phyloP scores from a whole-genome alignment of 768 basidiomycete genomes.

The Paxillus involutus region DNA sequence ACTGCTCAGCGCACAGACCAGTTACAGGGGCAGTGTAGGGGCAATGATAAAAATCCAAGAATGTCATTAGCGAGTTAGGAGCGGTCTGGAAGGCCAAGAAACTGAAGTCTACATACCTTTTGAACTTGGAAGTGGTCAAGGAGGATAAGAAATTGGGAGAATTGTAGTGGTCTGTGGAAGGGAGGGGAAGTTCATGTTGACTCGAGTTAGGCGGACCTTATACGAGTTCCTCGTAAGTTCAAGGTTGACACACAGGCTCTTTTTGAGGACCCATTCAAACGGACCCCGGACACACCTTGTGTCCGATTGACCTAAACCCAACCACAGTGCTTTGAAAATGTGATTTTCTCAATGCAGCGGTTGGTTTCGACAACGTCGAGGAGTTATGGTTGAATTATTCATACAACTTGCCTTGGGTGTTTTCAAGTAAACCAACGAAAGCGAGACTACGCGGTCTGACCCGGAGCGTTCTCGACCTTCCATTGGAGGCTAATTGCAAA shows the following conservation, averaged over 20 bases:
- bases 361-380: background rate
- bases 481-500: slow-evolving; percentile 2
- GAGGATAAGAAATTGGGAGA: slow-evolving; percentile 13
- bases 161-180: slow-evolving; percentile 39
- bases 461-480: slow-evolving; percentile 2
- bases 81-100: background rate
- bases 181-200: slow-evolving; percentile 49
- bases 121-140: slow-evolving; percentile 6
- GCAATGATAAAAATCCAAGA: slow-evolving; percentile 1
- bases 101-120: slow-evolving; percentile 8
- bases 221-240: slow-evolving; percentile 37
- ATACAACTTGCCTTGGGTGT: background rate
- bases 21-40: slow-evolving; percentile 28
- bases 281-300: slow-evolving; percentile 31
- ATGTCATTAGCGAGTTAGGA: slow-evolving; percentile 6
- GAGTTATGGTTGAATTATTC: background rate
- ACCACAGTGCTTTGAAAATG: background rate
- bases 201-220: slow-evolving; percentile 58
- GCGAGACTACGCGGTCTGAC: slow-evolving; percentile 4
- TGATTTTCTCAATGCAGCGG: background rate
- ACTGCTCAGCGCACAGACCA: slow-evolving; percentile 27
- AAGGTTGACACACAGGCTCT: slow-evolving; percentile 17
- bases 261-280: slow-evolving; percentile 15
- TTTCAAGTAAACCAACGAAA: background rate
- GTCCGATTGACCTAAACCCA: slow-evolving; percentile 16